These are phyloP conservation scores for Pseudoscleropodium purum DNA, from an alignment of 225 moss, liverwort and hornwort species.

Conservation along the genomic window DNA sequence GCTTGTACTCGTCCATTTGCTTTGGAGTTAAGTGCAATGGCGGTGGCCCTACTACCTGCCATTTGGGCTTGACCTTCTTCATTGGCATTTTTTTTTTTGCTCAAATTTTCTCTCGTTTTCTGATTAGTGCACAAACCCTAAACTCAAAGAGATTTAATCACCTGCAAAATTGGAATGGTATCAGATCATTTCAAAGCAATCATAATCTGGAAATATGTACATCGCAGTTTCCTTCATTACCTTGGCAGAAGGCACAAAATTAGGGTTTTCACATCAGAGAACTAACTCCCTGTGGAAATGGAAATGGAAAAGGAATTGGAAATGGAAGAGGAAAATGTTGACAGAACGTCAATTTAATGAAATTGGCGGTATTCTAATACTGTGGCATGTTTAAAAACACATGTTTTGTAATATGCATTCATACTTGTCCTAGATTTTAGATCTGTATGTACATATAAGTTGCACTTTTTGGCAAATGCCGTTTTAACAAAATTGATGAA, in stretches of 20 bases:
- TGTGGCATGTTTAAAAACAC: neutral
- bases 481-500: neutral
- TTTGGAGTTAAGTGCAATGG: neutral
- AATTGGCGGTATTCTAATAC: neutral
- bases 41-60: neutral
- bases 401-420: neutral
- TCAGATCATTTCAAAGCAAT: neutral
- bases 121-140: too few relatives aligned
- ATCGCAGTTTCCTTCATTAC: neutral
- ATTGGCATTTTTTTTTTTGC: neutral
- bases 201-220: neutral
- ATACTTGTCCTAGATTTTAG: neutral
- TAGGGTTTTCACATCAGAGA: neutral
- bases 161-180: neutral
- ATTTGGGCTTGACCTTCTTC: slow-evolving; percentile 5
- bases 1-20: neutral
- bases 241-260: neutral
- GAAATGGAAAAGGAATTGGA: neutral
- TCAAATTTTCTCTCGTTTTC: neutral
- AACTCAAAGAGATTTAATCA: neutral
- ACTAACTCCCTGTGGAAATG: neutral
- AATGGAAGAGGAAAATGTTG: neutral
- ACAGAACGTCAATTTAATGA: rapidly evolving
- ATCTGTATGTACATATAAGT: neutral
- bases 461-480: neutral